phyloP scores from a whole-genome alignment of 2,329 filamentous ascomycete species.

The Ophiostoma novo-ulmi region DNA sequence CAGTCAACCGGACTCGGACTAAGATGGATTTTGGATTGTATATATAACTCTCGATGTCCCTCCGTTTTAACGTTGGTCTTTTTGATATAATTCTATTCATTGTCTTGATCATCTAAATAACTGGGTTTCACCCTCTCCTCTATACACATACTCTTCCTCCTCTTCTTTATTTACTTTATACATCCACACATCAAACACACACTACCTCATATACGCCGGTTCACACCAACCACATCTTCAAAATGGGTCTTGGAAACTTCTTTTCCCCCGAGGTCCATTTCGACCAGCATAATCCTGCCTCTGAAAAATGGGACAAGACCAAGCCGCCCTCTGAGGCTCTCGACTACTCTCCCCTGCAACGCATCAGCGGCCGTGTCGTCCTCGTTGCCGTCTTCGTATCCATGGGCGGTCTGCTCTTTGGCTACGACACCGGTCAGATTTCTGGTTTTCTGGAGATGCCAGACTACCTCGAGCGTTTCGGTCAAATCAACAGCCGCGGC shows the following conservation, averaged over 20 bases:
- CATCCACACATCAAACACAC: not conserved
- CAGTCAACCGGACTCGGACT: not conserved
- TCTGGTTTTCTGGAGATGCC: slow-evolving; percentile 46
- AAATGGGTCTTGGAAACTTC: slow-evolving; percentile 6
- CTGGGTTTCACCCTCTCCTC: not conserved
- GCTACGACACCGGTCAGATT: slow-evolving; percentile 59
- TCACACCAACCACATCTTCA: not conserved
- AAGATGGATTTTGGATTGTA: not conserved
- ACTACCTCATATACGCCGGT: not conserved
- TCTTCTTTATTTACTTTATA: not conserved
- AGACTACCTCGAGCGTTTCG: slow-evolving; percentile 55
- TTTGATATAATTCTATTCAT: not conserved
- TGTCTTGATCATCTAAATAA: not conserved
- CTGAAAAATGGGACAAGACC: slow-evolving; percentile 21
- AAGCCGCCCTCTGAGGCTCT: slow-evolving; percentile 19
- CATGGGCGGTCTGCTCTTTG: slow-evolving; percentile 32
- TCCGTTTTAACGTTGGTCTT: not conserved
- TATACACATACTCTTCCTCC: not conserved
- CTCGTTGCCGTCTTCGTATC: slow-evolving; percentile 26
- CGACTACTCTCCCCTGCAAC: slow-evolving; percentile 26
- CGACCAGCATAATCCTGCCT: slow-evolving; percentile 23
- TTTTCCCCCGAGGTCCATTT: slow-evolving; percentile 21
- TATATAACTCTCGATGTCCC: not conserved
- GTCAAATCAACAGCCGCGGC: slow-evolving; percentile 40
- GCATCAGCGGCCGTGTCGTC: slow-evolving; percentile 22